Base-by-base conservation (phyloP, 2,329 filamentous ascomycete genomes). In the Incumbomyces delicatus region DNA sequence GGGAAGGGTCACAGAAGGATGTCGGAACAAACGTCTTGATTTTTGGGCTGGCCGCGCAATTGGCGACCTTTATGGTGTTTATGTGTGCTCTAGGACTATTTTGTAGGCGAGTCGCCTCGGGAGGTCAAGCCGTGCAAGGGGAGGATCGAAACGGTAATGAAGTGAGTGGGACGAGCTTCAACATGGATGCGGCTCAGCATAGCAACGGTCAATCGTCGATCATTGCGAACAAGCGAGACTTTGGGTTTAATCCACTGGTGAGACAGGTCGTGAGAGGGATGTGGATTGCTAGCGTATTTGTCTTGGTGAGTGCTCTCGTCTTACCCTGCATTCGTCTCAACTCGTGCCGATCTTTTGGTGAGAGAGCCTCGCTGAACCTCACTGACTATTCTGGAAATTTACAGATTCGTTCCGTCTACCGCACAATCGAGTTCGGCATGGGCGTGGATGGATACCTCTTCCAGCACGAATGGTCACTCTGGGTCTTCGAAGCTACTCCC, bases 401-500 rank as follows among this genome's bases (percentile, higher is more conserved):
- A 34, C 58, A 75, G 61, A 50, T 74, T 2, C 71, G 73, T 12
- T 74, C 69, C n/a, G 63, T 75, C 22, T 77, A 73, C 50, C 68
- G 73, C n/a, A 67, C 73, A 61, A 50, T 74, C n/a, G 74, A 76
- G 59, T 75, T 72, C 55, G 59, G 60, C 2, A 60, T 65, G 58
- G 71, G 69, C 10, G 51, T 61, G 6, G 54, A 62, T 16, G 69
- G 67, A 0, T 72, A 71, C 50, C 53, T 65, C 2, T 53, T 72
- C 29, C 47, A 39, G 3, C 57, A 68, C 48, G 71, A 74, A 54
- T 66, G 63, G 61, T 60, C 62, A 14, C 41, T 68, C n/a, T 74
- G 70, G 50, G 53, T 69, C 2, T 70, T 73, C 51, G 71, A 74
- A 48, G 61, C 59, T 0, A 50, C 60, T 2, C 56, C 64, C n/a